Percentiles rank a stretch among this genome's conserved stretches.
These are phyloP conservation scores for Eucalyptus grandis DNA, from an alignment of 345 rosid species.

Conservation along the genomic window DNA sequence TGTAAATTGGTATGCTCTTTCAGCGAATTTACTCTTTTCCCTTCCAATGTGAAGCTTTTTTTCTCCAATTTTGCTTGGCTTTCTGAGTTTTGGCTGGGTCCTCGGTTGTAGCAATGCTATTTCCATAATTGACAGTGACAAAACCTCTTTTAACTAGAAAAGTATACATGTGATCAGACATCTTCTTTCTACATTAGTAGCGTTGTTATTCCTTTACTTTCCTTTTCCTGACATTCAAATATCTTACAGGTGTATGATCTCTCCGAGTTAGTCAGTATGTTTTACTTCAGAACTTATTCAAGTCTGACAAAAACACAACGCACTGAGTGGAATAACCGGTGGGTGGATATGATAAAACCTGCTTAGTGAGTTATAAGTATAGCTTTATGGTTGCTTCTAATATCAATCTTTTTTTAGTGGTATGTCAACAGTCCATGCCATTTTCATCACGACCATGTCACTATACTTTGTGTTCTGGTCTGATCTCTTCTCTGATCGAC, in stretches of 20 bases:
- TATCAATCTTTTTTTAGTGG: slow-evolving; percentile 25
- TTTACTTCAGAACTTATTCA: slow-evolving; percentile 46
- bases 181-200: neutral
- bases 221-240: neutral
- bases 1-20: slow-evolving; percentile 62
- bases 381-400: neutral
- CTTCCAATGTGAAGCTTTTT: neutral
- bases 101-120: neutral
- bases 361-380: neutral
- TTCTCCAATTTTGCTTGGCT: neutral
- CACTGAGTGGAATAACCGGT: slow-evolving; percentile 89
- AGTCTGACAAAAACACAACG: slow-evolving; percentile 50
- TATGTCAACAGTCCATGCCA: slow-evolving; percentile 70
- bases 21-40: neutral
- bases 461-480: slow-evolving; percentile 72
- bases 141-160: neutral
- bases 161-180: neutral
- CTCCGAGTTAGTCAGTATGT: slow-evolving; percentile 37
- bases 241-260: slow-evolving; percentile 54
- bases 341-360: neutral
- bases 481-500: slow-evolving; percentile 50
- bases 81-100: neutral
- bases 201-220: neutral
- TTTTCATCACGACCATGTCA: slow-evolving; percentile 44
- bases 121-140: neutral